Base-by-base conservation (phyloP, 306 rosid species). In the Corylus avellana region DNA sequence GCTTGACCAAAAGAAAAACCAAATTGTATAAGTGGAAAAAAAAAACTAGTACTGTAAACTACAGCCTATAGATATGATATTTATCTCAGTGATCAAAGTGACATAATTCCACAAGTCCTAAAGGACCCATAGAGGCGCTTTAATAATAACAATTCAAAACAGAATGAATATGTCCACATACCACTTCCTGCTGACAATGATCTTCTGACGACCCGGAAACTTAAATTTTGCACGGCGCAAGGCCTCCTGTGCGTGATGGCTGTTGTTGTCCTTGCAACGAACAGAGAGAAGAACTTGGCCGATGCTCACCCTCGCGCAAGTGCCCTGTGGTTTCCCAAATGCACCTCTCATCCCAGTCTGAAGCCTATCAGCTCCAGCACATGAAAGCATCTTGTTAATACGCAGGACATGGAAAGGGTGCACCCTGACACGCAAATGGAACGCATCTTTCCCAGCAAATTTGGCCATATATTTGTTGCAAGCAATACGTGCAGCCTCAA, bases 301-400 rank as follows among this genome's bases (percentile, higher is more conserved):
- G 48, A 92, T 92, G 59, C 87, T 86, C 14, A 92, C 97, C 48
- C 97, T 87, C 13, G 97, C 95, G 75, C 97, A 90, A 2, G 88
- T 83, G 4, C 97, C 97, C 12, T 69, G 92, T 5, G 97, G 97
- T 77, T 92, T 92, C 25, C 89, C 86, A 56, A 84, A 93, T 9
- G 98, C 98, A 48, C 97, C 97, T 44, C 98, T 88, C 97, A 93
- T 93, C 0, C 98, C 98, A 27, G 97, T 93, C 87, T 93, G 98
- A 57, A 93, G 98, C 97, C 98, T 93, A 86, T 84, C 84, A 77
- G 83, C 89, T 80, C 90, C 88, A 75, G 87, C 86, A 76, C 88
- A 81, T 7, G 87, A 86, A 75, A 86, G 98, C 98, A 93, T 93
- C 76, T 93, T 93, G 88, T 93, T 93, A 56, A 93, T 93, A 18